These are phyloP conservation scores for Colletotrichum musicola DNA, from an alignment of 2,329 filamentous ascomycete species.

Conservation along the genomic window DNA sequence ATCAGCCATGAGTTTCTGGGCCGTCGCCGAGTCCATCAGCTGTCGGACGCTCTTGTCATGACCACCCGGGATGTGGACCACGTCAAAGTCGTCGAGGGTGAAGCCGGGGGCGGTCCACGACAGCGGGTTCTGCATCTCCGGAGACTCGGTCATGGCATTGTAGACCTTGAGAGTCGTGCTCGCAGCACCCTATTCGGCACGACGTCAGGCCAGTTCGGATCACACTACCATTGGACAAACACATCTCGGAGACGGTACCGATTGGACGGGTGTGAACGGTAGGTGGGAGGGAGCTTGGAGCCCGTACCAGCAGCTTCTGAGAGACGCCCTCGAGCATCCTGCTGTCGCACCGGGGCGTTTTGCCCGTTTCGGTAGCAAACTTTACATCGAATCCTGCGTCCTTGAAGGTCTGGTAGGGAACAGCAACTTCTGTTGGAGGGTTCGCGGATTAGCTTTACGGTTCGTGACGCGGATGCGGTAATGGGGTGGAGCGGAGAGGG, in stretches of 20 bases:
- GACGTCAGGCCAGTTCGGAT: slow-evolving; percentile 11
- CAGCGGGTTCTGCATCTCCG: slow-evolving; percentile 56
- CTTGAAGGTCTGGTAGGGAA: slow-evolving; percentile 62
- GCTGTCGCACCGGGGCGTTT: slow-evolving; percentile 60
- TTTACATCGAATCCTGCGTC: slow-evolving; percentile 60
- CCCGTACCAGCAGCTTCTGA: slow-evolving; percentile 60
- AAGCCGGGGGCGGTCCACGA: slow-evolving; percentile 61
- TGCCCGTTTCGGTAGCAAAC: slow-evolving; percentile 65
- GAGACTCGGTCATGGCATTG: slow-evolving; percentile 55
- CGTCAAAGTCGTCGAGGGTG: slow-evolving; percentile 58
- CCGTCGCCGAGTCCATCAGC: slow-evolving; percentile 60
- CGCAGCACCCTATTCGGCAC: slow-evolving; percentile 55
- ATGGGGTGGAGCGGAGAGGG: background rate
- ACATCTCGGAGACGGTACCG: background rate
- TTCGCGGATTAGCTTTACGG: slow-evolving; percentile 26
- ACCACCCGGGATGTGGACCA: slow-evolving; percentile 65
- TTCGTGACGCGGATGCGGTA: slow-evolving; percentile 19
- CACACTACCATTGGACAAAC: background rate
- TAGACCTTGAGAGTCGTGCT: slow-evolving; percentile 56
- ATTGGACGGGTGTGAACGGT: background rate
- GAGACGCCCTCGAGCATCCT: slow-evolving; percentile 63
- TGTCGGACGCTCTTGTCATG: slow-evolving; percentile 66
- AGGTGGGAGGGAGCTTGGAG: background rate
- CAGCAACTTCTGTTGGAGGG: slow-evolving; percentile 58
- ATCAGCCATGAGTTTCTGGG: slow-evolving; percentile 58